These are phyloP conservation scores for Penicillium egyptiacum DNA, from an alignment of 495 filamentous ascomycete genomes.

Conservation along the genomic window DNA sequence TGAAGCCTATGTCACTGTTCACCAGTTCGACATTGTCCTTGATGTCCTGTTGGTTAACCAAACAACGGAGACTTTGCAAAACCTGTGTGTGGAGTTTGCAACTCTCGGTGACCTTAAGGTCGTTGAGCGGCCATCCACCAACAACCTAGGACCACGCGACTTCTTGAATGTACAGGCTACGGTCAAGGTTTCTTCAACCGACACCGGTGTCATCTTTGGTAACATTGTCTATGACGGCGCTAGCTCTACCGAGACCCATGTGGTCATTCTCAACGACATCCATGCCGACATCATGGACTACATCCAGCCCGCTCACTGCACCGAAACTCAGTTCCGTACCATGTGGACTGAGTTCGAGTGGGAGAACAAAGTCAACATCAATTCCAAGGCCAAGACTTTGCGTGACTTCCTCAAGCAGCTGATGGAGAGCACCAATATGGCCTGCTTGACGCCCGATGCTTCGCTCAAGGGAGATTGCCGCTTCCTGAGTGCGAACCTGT, in stretches of 20 bases:
- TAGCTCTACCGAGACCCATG: slow-evolving; percentile 91
- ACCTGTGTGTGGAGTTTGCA: slow-evolving; percentile 95
- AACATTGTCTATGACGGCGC: slow-evolving; percentile 98
- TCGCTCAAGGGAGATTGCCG: slow-evolving; percentile 97
- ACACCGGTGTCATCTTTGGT: slow-evolving; percentile 98
- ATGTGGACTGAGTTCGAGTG: slow-evolving; percentile 99
- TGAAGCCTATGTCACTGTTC: slow-evolving; percentile 97
- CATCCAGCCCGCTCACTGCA: slow-evolving; percentile 95
- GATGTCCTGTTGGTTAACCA: slow-evolving; percentile 98
- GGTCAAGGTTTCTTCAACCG: slow-evolving; percentile 98
- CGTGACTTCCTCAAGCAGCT: slow-evolving; percentile 91
- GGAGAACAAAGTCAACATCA: slow-evolving; percentile 99
- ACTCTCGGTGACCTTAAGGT: slow-evolving; percentile 98
- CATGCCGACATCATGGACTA: slow-evolving; percentile 99
- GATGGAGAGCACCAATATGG: slow-evolving; percentile 99
- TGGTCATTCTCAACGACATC: slow-evolving; percentile 97
- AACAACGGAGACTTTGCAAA: slow-evolving; percentile 93
- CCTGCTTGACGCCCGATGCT: slow-evolving; percentile 93
- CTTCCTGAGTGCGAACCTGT: slow-evolving; percentile 96
- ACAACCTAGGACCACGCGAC: slow-evolving; percentile 91
- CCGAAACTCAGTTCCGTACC: slow-evolving; percentile 96
- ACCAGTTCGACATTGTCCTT: slow-evolving; percentile 98
- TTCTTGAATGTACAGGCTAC: slow-evolving; percentile 98
- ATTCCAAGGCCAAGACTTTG: slow-evolving; percentile 89
- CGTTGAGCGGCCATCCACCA: slow-evolving; percentile 91